Evolutionary conservation across 331 rosid species (phyloP), one percentile per base, ranked within the genome.

Genomic region (Quercus tomentella): DNA sequence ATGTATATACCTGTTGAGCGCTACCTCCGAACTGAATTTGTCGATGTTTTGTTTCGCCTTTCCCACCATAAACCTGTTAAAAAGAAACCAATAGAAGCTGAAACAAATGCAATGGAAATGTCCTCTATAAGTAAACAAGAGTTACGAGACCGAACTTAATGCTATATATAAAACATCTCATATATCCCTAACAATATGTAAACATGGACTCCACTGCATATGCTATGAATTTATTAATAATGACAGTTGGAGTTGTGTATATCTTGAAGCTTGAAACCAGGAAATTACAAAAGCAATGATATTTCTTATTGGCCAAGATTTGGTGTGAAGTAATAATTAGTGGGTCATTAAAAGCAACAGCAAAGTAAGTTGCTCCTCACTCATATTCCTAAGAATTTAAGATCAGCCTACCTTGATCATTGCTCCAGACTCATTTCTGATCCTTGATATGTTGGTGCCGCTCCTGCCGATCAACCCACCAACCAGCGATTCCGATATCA

Each of bases 401-500:
- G 60, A 76, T 68, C 76, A 68, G 58, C 73, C 37, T 33, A 94
- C 98, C 98, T 94, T 94, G 86, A 94, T 87, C 83, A 77, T 91
- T 70, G 98, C 97, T 70, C 98, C 98, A 85, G 97, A 91, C 84
- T 92, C 97, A 61, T 83, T 92, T 87, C 98, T 89, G 76, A 94
- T 94, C 87, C 97, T 89, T 70, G 97, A 90, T 74, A 94, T 94
- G 89, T 94, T 94, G 76, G 96, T 87, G 75, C 98, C 97, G 2
- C 87, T 82, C 71, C 92, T 89, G 26, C 98, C 98, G 45, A 94
- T 92, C 89, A 94, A 79, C 77, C 98, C 98, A 82, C 98, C 98
- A 73, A 94, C 95, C 90, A 94, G 74, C 20, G 97, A 81, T 87
- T 94, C 97, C 83, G 97, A 94, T 87, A 94, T 92, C 94, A 86